Conservation (phyloP, 805 yeast genomes). For the Saccharomycopsis oosterbeekiorum region DNA sequence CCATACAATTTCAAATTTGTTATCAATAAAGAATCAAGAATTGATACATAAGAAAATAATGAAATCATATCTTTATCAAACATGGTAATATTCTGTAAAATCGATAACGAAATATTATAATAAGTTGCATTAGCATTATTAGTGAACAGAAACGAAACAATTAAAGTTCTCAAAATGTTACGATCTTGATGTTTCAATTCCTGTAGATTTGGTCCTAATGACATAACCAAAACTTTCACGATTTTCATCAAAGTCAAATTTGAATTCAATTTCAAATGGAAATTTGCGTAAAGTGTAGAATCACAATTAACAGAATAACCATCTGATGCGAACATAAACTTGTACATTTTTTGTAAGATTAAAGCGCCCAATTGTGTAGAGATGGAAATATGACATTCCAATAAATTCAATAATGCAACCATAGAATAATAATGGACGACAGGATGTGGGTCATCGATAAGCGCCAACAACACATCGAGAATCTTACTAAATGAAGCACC, state of each 20-base stretch:
- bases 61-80: slow-evolving; percentile 34
- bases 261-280: slow-evolving; percentile 39
- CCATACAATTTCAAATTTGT: slow-evolving; percentile 25
- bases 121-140: slow-evolving; percentile 24
- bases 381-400: slow-evolving; percentile 45
- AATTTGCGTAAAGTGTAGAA: slow-evolving; percentile 38
- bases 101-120: slow-evolving; percentile 30
- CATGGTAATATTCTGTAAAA: slow-evolving; percentile 37
- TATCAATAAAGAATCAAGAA: slow-evolving; percentile 26
- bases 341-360: slow-evolving; percentile 32
- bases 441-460: slow-evolving; percentile 77
- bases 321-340: slow-evolving; percentile 33
- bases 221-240: slow-evolving; percentile 36
- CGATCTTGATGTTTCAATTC: slow-evolving; percentile 26
- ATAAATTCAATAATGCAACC: slow-evolving; percentile 43
- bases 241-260: slow-evolving; percentile 34
- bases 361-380: slow-evolving; percentile 35
- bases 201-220: slow-evolving; percentile 47
- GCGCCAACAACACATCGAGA: slow-evolving; percentile 46
- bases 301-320: slow-evolving; percentile 38
- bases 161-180: slow-evolving; percentile 28
- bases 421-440: slow-evolving; percentile 67
- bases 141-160: slow-evolving; percentile 26
- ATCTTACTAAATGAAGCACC: slow-evolving; percentile 32
- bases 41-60: slow-evolving; percentile 23